Evolutionary conservation across 192 early-diverging fungal genomes (phyloP).

Genomic region (Entrophospora sp.): DNA sequence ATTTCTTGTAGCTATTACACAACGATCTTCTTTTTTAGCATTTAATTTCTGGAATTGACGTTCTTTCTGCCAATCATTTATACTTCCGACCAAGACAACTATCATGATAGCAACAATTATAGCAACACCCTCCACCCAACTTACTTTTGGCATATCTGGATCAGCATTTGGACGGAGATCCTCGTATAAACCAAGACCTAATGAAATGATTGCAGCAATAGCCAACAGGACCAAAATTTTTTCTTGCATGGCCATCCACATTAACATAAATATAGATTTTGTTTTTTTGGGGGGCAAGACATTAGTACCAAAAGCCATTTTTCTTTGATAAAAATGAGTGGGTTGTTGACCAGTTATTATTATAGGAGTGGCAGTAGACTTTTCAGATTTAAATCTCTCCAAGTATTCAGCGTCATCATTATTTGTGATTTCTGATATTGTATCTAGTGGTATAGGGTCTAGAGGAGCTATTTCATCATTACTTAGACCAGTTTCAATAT

Average conservation of each 20-base stretch:
- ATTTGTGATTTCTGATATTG: not conserved
- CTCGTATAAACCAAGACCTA: slow-evolving; percentile 73
- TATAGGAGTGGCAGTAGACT: not conserved
- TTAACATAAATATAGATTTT: slow-evolving; percentile 61
- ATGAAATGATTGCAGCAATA: slow-evolving; percentile 67
- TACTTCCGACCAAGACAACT: slow-evolving; percentile 63
- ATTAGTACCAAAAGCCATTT: slow-evolving; percentile 57
- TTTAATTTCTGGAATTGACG: slow-evolving; percentile 73
- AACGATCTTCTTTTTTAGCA: slow-evolving; percentile 76
- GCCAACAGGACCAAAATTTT: slow-evolving; percentile 72
- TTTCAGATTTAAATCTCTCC: not conserved
- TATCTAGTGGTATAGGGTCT: not conserved
- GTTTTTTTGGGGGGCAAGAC: slow-evolving; percentile 57
- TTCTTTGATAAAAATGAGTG: slow-evolving; percentile 40
- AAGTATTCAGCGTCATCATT: not conserved
- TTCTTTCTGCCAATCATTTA: slow-evolving; percentile 85
- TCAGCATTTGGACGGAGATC: slow-evolving; percentile 49
- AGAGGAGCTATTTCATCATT: not conserved
- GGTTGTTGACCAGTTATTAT: not conserved
- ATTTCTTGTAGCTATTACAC: slow-evolving; percentile 58
- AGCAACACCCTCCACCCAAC: slow-evolving; percentile 81
- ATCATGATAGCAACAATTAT: slow-evolving; percentile 72
- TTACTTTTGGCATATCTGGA: slow-evolving; percentile 43
- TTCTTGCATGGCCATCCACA: slow-evolving; percentile 77
- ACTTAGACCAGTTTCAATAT: slow-evolving; percentile 35